Percentiles rank a stretch among this genome's conserved stretches.
Conservation (phyloP, 768 basidiomycete species). For the Aureoboletus auriporus region DNA sequence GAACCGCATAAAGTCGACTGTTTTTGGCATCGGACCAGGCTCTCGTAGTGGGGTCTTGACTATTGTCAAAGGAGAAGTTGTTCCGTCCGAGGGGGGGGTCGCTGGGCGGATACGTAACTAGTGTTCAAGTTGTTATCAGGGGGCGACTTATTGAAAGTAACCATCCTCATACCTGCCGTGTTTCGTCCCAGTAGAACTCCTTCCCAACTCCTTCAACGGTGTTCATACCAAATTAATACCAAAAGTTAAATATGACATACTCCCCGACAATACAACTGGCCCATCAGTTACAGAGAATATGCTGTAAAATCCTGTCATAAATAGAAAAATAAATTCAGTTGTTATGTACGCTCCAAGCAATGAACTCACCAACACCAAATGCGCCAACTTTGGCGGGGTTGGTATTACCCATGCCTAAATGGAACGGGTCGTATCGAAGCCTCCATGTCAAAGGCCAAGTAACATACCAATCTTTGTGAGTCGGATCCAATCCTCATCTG, state of each 20-base stretch:
- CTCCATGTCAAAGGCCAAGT: neutral
- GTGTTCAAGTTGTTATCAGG: neutral
- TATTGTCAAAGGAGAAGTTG: conserved; percentile 42
- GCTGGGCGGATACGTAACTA: conserved; percentile 79
- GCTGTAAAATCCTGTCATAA: conserved; percentile 58
- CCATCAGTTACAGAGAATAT: conserved; percentile 77
- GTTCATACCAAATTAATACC: conserved; percentile 8
- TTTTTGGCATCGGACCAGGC: conserved; percentile 65
- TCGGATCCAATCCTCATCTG: conserved; percentile 83
- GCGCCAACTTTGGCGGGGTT: conserved; percentile 94
- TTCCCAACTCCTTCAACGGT: conserved; percentile 65
- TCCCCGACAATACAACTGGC: conserved; percentile 72
- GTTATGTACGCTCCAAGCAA: too few species aligned
- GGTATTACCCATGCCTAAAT: conserved; percentile 82
- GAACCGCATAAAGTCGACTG: conserved; percentile 84
- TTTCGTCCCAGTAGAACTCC: conserved; percentile 90
- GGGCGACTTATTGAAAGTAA: neutral
- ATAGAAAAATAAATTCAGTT: neutral
- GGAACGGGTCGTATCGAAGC: neutral
- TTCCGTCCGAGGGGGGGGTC: conserved; percentile 45
- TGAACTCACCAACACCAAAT: conserved; percentile 66
- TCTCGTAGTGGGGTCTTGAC: conserved; percentile 85
- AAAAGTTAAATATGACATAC: conserved; percentile 29
- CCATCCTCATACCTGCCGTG: conserved; percentile 54
- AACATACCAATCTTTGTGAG: conserved; percentile 80